Evolutionary conservation across 352 stramenopile genomes (phyloP), one percentile per base, ranked within the genome.

Genomic region (Phytophthora citrophthora): DNA sequence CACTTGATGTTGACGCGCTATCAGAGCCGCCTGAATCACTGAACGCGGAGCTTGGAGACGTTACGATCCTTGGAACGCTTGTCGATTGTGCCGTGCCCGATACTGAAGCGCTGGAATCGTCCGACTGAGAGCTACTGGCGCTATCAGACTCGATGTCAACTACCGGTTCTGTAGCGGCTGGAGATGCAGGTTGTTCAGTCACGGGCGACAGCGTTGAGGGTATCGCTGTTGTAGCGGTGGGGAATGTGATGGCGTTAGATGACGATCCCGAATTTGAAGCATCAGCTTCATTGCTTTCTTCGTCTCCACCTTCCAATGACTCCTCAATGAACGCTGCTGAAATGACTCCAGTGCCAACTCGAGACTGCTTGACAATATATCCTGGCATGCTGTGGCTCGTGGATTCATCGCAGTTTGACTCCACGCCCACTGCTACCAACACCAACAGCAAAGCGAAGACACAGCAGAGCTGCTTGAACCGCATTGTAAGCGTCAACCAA

Each of bases 361-460:
- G 18, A 12, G 38, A 34, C 40, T 53, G 46, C 29, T 48, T 39
- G 9, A 32, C 40, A n/a, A 36, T 48, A 41, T 36, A 29, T 13
- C 26, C 55, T 48, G 23, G 51, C 18, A 27, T 34, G 31, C 41
- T 51, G 18, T 36, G 12, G 18, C 18, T 60, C n/a, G 29, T 34
- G 7, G 58, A 54, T n/a, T 51, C 62, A n/a, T 54, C 55, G 24
- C 47, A 50, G 4, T 53, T 32, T 2, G 54, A 64, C 16, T 16
- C 12, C 20, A 43, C 58, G 31, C 12, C 18, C 26, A 27, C 26
- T 34, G 47, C 15, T 2, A 47, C 6, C 32, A 63, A 16, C 9
- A 7, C 11, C 16, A 55, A 13, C 0, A 67, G 50, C 34, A 67
- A 13, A 24, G 20, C 4, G 45, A 23, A 45, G 3, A 31, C 12